These are phyloP conservation scores for Pyrenochaeta sp. DNA, from an alignment of 2,329 filamentous ascomycete genomes.

Conservation along the genomic window DNA sequence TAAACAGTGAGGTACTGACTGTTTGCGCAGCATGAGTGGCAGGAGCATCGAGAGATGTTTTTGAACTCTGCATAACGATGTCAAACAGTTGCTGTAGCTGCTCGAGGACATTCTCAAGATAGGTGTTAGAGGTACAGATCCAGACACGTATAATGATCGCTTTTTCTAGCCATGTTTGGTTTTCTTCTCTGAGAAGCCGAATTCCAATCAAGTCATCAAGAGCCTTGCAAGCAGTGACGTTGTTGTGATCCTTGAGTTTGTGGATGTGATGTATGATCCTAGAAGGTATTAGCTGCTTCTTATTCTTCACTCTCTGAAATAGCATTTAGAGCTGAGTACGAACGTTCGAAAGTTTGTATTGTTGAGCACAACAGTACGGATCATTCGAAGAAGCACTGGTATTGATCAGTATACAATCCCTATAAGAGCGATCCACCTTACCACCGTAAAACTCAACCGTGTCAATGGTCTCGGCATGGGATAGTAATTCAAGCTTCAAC, in stretches of 20 bases:
- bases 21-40: conserved; percentile 74
- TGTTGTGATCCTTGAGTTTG: conserved; percentile 62
- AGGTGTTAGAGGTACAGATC: conserved; percentile 65
- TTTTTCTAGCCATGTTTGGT: conserved; percentile 72
- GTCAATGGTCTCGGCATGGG: conserved; percentile 50
- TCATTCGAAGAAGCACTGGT: conserved; percentile 68
- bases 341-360: conserved; percentile 70
- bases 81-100: conserved; percentile 56
- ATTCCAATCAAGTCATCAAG: conserved; percentile 71
- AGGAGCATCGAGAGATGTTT: conserved; percentile 62
- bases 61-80: conserved; percentile 56
- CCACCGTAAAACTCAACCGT: conserved; percentile 52
- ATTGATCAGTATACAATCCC: conserved; percentile 13
- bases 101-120: conserved; percentile 44
- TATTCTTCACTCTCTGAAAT: too few relatives aligned
- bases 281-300: background rate
- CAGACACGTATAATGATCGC: conserved; percentile 73
- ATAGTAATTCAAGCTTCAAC: conserved; percentile 73
- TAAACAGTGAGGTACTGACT: conserved; percentile 52
- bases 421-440: conserved; percentile 19
- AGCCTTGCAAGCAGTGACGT: conserved; percentile 52
- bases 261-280: conserved; percentile 72
- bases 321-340: conserved; percentile 11
- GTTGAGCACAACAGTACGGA: conserved; percentile 67
- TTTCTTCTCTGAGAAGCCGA: conserved; percentile 62